Evolutionary conservation across 2,329 filamentous ascomycete species (phyloP).

Genomic region (Colletotrichum siamense): DNA sequence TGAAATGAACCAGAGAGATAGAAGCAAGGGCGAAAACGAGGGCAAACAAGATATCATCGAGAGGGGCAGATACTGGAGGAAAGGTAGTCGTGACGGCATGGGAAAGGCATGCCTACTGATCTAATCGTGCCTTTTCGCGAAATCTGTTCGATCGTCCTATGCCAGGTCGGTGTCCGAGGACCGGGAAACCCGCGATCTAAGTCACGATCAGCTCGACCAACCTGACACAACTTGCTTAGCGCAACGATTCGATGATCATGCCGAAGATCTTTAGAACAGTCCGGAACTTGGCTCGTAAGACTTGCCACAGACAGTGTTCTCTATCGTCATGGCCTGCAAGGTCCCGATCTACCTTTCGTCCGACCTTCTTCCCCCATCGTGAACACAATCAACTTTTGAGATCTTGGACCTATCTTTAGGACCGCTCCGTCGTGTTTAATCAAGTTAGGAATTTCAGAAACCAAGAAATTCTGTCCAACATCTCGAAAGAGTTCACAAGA

Average conservation of each 20-base stretch:
- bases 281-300: background rate
- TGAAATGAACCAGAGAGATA: background rate
- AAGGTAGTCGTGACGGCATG: background rate
- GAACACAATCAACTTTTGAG: background rate
- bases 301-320: background rate
- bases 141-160: background rate
- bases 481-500: background rate
- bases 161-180: background rate
- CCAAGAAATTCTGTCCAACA: background rate
- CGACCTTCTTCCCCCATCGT: background rate
- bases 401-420: background rate
- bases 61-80: background rate
- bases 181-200: background rate
- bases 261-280: background rate
- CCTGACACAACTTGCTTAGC: background rate
- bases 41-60: rapidly evolving
- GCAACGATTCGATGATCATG: background rate
- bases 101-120: background rate
- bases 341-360: background rate
- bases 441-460: background rate
- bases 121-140: background rate
- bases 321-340: background rate
- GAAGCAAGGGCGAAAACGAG: background rate
- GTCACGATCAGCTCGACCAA: background rate
- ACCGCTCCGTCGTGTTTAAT: background rate